Base-by-base conservation (phyloP, 306 rosid species). In the Malus fusca region DNA sequence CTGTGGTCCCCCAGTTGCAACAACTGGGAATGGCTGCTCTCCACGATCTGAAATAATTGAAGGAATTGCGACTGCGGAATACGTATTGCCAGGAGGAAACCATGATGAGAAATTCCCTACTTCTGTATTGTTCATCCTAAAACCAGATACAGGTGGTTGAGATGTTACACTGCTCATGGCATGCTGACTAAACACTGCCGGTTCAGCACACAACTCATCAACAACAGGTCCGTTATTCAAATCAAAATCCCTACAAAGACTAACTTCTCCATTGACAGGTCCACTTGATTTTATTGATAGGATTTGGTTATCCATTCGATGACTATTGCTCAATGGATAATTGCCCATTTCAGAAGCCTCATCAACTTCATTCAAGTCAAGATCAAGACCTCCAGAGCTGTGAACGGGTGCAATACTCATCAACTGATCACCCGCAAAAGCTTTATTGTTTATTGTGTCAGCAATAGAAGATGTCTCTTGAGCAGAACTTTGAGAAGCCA, bases 141-240 rank as follows among this genome's bases (percentile, higher is more conserved):
- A 83, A 61, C 91, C 90, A 72, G 90, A 87, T 79, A 81, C 53
- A 46, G 91, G 74, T 0, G 77, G 71, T 68, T 80, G 89, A n/a
- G 86, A 73, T 19, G 83, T 83, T 81, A 80, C 53, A 82, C 77
- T 80, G 85, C 83, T 80, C 76, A 80, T 82, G 28, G 76, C 74
- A 77, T 68, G 87, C 80, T 81, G 91, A 69, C 78, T 18, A 53
- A 67, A 83, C 5, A 77, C 46, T 13, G 80, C 75, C 11, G 88
- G 75, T 68, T 89, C 97, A 17, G 67, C 48, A 64, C 46, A 61
- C 19, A 79, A 42, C 61, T 91, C 97, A 66, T 90, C 92, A 33
- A 66, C 79, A 26, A 56, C 72, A 56, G 97, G 97, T 40, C 97
- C 97, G 55, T 91, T 46, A 51, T 88, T 91, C 82, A 91, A 83